Evolutionary conservation across 2,329 filamentous ascomycete species (phyloP).

Genomic region (Fusarium sp.): DNA sequence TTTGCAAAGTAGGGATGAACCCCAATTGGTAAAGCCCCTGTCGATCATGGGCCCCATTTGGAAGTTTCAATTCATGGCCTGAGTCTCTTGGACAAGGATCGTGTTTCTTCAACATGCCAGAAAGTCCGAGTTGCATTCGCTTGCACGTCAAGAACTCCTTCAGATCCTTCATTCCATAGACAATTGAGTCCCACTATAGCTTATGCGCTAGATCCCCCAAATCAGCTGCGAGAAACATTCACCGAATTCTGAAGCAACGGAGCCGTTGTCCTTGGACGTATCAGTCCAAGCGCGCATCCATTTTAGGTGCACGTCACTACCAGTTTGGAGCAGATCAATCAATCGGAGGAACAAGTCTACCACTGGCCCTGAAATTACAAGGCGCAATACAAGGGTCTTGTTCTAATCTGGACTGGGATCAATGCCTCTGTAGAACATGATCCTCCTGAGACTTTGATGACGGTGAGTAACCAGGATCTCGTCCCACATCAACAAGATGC

Average conservation of each 20-base stretch:
- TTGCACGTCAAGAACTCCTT: neutral
- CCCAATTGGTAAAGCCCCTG: slow-evolving; percentile 31
- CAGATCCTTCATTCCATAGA: neutral
- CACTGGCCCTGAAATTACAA: slow-evolving; percentile 2
- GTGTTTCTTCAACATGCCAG: slow-evolving; percentile 9
- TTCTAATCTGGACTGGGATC: slow-evolving; percentile 12
- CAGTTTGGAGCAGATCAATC: slow-evolving; percentile 26
- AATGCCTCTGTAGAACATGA: slow-evolving; percentile 26
- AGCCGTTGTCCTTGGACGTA: slow-evolving; percentile 6
- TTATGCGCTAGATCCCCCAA: neutral
- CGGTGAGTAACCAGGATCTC: slow-evolving; percentile 34
- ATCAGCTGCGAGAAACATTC: slow-evolving; percentile 12
- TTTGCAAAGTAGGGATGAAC: neutral
- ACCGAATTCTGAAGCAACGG: slow-evolving; percentile 38
- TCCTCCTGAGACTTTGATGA: slow-evolving; percentile 27
- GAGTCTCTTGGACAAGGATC: slow-evolving; percentile 7
- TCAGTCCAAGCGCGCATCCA: slow-evolving; percentile 26
- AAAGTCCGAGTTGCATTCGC: slow-evolving; percentile 24
- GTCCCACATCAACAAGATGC: slow-evolving; percentile 31
- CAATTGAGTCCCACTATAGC: neutral
- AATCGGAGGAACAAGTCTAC: slow-evolving; percentile 22
- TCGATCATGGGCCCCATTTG: slow-evolving; percentile 35
- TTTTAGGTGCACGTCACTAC: slow-evolving; percentile 10
- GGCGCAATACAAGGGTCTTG: slow-evolving; percentile 7
- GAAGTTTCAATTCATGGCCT: neutral